Percentiles rank a stretch among this genome's conserved stretches.
Conservation (phyloP, 2,329 filamentous ascomycete genomes). For the Ophiostoma fasciatum region DNA sequence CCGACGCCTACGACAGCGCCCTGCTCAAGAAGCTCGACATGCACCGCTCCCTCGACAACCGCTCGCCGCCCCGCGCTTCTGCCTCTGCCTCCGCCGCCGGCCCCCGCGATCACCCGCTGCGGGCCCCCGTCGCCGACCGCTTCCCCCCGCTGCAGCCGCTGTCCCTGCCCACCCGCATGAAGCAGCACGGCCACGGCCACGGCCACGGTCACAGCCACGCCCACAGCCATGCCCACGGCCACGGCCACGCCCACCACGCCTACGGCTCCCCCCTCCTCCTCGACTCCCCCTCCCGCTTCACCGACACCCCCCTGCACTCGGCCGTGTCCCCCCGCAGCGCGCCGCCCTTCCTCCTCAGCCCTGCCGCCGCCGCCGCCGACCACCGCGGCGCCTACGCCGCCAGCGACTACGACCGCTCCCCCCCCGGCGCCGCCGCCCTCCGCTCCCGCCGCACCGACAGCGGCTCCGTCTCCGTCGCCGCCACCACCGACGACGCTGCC, state of each 20-base stretch:
- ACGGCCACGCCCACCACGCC: too few species aligned
- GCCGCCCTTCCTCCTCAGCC: too few species aligned
- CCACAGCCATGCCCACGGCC: constrained; percentile 13
- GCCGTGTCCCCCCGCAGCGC: constrained; percentile 31
- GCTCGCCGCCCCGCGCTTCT: constrained; percentile 27
- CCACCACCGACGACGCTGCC: constrained; percentile 28
- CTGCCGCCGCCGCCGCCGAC: too few species aligned
- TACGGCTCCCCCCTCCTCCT: constrained; percentile 20
- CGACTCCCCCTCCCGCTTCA: constrained; percentile 28
- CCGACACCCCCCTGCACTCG: constrained; percentile 32
- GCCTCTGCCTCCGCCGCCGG: constrained; percentile 23
- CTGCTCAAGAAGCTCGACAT: constrained; percentile 43
- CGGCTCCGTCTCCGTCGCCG: constrained; percentile 27
- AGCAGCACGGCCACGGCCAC: constrained; percentile 18
- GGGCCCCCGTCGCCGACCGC: constrained; percentile 11
- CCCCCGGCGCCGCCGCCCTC: constrained; percentile 29
- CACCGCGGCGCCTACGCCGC: constrained; percentile 18
- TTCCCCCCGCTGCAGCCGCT: constrained; percentile 29
- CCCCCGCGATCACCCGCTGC: constrained; percentile 20
- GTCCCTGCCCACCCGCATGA: constrained; percentile 30
- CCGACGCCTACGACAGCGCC: constrained; percentile 32
- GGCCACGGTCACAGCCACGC: too few species aligned
- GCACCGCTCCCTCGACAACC: constrained; percentile 28
- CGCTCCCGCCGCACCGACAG: constrained; percentile 35
- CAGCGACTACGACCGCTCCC: constrained; percentile 30